A percentile compares a stretch with the other conserved stretches of the same genome.
phyloP scores from a whole-genome alignment of 2,329 filamentous ascomycete genomes.

The Scedosporium minutisporum region DNA sequence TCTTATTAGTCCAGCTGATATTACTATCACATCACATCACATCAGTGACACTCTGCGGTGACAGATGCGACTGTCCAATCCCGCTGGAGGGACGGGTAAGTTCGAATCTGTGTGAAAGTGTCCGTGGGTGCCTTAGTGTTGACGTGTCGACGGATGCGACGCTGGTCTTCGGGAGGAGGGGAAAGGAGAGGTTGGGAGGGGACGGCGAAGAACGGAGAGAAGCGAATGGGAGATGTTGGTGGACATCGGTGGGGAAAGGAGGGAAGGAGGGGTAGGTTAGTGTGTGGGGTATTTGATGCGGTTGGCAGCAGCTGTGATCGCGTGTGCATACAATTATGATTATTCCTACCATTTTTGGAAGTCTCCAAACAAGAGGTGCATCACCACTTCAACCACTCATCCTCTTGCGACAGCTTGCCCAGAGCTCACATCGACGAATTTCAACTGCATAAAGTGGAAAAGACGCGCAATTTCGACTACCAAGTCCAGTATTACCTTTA shows the following conservation, averaged over 20 bases:
- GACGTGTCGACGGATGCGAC: background rate
- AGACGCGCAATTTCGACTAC: no score
- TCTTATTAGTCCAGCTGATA: background rate
- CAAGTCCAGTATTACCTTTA: no score
- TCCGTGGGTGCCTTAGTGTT: background rate
- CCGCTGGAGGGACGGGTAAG: constrained; percentile 3
- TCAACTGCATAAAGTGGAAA: no score
- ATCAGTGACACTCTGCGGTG: background rate
- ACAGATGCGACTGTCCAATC: constrained; percentile 1
- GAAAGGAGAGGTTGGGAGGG: background rate
- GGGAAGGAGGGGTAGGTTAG: background rate
- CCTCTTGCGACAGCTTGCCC: background rate
- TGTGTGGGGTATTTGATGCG: background rate
- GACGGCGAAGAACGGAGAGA: background rate
- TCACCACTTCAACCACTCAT: background rate
- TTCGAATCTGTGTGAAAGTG: background rate
- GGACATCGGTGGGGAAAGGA: background rate
- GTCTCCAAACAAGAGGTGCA: background rate
- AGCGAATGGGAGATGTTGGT: background rate
- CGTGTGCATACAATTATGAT: background rate
- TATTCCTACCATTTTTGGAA: background rate
- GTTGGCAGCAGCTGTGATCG: background rate
- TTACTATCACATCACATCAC: background rate
- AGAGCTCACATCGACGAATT: background rate
- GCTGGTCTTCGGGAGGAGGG: background rate